A percentile compares a stretch with the other conserved stretches of the same genome.
phyloP scores from a whole-genome alignment of 345 rosid species.

The Citrus medica region DNA sequence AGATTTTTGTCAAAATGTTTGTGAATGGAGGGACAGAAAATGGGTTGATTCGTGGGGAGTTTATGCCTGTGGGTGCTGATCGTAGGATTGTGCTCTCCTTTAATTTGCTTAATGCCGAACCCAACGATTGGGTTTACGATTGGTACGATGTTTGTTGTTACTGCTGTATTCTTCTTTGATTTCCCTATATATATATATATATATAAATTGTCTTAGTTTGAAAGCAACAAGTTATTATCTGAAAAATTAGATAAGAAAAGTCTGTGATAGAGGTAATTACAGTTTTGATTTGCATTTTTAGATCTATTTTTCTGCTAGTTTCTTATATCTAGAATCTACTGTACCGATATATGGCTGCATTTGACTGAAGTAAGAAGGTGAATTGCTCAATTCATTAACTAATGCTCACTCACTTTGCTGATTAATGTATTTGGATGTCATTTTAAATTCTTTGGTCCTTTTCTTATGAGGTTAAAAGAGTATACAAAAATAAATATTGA shows the following conservation, averaged over 20 bases:
- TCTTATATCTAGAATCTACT: background rate
- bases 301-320: background rate
- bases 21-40: constrained; percentile 82
- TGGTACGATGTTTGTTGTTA: constrained; percentile 46
- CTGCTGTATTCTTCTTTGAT: background rate
- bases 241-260: background rate
- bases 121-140: constrained; percentile 80
- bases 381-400: background rate
- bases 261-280: background rate
- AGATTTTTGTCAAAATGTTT: constrained; percentile 70
- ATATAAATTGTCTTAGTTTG: background rate
- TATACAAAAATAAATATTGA: background rate
- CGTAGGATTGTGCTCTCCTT: constrained; percentile 85
- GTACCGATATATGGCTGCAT: background rate
- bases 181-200: background rate
- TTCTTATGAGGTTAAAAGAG: background rate
- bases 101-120: constrained; percentile 80
- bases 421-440: background rate
- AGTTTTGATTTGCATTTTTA: background rate
- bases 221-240: background rate
- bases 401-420: background rate
- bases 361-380: background rate
- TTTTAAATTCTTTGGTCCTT: background rate
- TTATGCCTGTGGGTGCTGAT: constrained; percentile 96
- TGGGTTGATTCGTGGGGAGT: constrained; percentile 69